Conservation (phyloP, 2,329 filamentous ascomycete species). For the Tolypocladium sp. region DNA sequence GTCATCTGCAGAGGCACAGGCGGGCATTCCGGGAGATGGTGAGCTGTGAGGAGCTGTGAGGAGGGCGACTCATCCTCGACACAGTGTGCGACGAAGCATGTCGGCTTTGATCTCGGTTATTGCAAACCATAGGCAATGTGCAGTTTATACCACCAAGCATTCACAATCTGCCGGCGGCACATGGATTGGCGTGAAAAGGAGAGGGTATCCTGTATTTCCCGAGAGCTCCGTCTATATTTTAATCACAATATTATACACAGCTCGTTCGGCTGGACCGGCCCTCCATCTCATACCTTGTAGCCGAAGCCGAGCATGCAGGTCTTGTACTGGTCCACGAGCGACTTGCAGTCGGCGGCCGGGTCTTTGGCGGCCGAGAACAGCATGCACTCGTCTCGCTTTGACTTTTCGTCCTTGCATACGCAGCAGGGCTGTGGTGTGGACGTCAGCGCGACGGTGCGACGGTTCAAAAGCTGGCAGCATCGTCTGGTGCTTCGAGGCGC, state of each 20-base stretch:
- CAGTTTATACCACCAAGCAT: neutral
- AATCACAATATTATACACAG: conserved; percentile 13
- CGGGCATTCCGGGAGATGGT: neutral
- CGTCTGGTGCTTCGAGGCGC: neutral
- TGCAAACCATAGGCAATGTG: neutral
- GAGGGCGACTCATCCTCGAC: neutral
- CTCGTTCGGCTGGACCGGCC: neutral
- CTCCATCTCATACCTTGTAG: conserved; percentile 53
- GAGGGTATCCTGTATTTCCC: conserved; percentile 4
- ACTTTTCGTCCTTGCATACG: conserved; percentile 94
- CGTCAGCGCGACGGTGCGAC: neutral
- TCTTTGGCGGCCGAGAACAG: conserved; percentile 83
- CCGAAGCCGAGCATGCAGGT: conserved; percentile 90
- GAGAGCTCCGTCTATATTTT: conserved; percentile 5
- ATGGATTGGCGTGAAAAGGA: neutral
- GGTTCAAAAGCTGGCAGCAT: conserved; percentile 1
- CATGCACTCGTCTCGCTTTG: conserved; percentile 94
- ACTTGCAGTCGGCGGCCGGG: conserved; percentile 74
- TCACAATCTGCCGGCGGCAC: neutral
- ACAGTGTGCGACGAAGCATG: neutral
- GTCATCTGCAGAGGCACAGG: neutral
- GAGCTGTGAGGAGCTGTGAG: neutral
- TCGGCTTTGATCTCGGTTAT: neutral
- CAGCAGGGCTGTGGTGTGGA: conserved; percentile 70
- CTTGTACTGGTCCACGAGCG: conserved; percentile 76